Evolutionary conservation across 73 alveolate genomes (phyloP).

Genomic region (Stentor roeselii): DNA sequence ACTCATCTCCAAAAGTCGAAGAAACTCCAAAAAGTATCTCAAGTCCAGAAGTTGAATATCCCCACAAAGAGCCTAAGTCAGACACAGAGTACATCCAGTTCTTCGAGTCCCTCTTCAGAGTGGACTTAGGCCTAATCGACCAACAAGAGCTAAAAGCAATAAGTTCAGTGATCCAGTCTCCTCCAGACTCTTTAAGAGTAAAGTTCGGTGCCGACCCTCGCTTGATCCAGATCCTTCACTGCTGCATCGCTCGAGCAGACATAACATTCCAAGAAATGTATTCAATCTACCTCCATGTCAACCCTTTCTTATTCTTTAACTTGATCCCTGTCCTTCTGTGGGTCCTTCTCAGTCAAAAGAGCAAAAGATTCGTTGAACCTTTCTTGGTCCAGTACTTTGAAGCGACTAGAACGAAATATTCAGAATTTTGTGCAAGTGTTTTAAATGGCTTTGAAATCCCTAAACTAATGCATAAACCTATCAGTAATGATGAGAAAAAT

Average conservation of each 20-base stretch:
- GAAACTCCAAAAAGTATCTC: no score
- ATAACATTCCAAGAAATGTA: background rate
- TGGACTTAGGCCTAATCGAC: background rate
- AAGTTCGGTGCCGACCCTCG: background rate
- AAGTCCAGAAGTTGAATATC: background rate
- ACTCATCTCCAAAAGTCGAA: no score
- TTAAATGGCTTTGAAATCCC: background rate
- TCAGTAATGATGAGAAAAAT: background rate
- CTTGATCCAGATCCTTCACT: background rate
- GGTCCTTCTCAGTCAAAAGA: background rate
- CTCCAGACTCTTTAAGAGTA: background rate
- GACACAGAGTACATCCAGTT: background rate
- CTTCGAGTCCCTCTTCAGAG: background rate
- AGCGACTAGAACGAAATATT: background rate
- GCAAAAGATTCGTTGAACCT: conserved; percentile 28
- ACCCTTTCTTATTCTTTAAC: background rate
- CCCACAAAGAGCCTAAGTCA: background rate
- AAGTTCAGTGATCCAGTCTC: background rate
- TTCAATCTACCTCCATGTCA: background rate
- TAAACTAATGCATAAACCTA: background rate
- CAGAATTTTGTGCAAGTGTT: background rate
- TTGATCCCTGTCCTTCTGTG: background rate
- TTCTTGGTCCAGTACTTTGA: background rate
- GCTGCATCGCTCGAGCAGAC: background rate
- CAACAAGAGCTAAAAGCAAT: background rate